Conservation (phyloP, 345 rosid genomes). For the Eucalyptus urophylla region DNA sequence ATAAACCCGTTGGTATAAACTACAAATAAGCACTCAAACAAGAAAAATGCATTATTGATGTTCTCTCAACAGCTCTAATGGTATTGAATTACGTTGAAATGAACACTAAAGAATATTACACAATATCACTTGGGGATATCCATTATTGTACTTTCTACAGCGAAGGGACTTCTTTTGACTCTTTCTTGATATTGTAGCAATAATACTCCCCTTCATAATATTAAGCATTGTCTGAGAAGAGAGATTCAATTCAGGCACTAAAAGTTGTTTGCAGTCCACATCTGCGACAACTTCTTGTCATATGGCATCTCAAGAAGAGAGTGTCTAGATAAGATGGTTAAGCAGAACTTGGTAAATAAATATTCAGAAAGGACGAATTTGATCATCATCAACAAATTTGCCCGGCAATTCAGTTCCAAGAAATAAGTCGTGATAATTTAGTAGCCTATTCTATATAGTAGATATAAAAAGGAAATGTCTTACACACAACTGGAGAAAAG, state of each 20-base stretch:
- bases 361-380: neutral
- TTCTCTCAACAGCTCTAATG: neutral
- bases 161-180: neutral
- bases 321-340: neutral
- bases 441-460: neutral
- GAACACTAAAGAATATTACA: neutral
- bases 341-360: neutral
- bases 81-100: neutral
- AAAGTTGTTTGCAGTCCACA: neutral
- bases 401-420: neutral
- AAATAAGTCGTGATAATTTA: neutral
- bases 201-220: neutral
- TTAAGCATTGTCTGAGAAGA: neutral
- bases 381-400: neutral
- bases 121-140: neutral
- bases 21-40: neutral
- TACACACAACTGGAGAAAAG: neutral
- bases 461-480: neutral
- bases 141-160: neutral
- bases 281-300: neutral
- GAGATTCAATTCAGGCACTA: neutral
- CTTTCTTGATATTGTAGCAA: neutral
- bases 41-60: neutral
- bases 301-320: neutral
- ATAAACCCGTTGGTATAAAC: neutral